Conservation (phyloP, 371 early-diverging fungal genomes). For the Mortierella sp. region DNA sequence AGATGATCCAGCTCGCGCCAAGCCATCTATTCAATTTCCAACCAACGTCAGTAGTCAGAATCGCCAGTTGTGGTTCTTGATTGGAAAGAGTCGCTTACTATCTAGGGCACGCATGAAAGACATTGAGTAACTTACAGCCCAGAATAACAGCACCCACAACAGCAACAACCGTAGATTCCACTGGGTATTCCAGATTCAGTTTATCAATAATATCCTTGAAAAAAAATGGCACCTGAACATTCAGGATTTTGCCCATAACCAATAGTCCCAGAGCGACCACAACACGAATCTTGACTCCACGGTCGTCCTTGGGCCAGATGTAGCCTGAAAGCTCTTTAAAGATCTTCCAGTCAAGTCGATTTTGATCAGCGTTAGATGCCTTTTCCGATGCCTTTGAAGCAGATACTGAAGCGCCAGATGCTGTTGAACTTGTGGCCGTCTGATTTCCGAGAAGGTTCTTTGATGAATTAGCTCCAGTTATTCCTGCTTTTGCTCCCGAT, state of each 20-base stretch:
- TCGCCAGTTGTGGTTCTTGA: neutral
- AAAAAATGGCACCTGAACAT: constrained; percentile 94
- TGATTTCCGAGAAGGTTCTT: constrained; percentile 10
- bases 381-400: constrained; percentile 21
- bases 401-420: constrained; percentile 5
- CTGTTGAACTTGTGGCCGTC: constrained; percentile 6
- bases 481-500: constrained; percentile 7
- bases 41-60: neutral
- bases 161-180: constrained; percentile 73
- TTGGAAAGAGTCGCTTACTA: neutral
- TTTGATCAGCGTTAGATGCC: constrained; percentile 36
- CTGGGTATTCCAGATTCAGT: constrained; percentile 65
- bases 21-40: constrained; percentile 74
- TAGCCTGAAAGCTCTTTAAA: constrained; percentile 84
- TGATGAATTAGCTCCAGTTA: constrained; percentile 5
- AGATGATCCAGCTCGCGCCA: constrained; percentile 88
- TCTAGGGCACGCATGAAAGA: neutral
- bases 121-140: constrained; percentile 74
- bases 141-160: constrained; percentile 90
- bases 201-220: constrained; percentile 94
- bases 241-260: constrained; percentile 86
- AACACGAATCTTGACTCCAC: constrained; percentile 86
- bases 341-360: constrained; percentile 73
- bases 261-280: constrained; percentile 85
- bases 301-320: constrained; percentile 92